Percentiles rank a stretch among this genome's conserved stretches.
phyloP scores from a whole-genome alignment of 495 filamentous ascomycete genomes.

The Penicillium chermesinum region DNA sequence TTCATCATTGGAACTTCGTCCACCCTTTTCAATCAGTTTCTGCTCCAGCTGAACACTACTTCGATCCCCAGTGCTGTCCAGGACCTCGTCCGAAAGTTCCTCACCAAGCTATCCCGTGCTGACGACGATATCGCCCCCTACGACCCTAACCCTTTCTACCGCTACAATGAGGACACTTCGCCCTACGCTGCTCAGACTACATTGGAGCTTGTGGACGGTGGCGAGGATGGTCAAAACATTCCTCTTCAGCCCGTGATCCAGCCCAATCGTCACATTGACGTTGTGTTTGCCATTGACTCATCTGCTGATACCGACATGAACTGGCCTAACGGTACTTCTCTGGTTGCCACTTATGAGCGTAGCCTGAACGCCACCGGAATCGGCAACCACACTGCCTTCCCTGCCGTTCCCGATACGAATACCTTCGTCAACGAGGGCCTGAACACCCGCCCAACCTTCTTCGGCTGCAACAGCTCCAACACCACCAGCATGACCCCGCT shows the following conservation, averaged over 20 bases:
- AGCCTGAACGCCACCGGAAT: conserved; percentile 51
- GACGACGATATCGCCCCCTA: conserved; percentile 79
- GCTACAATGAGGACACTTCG: conserved; percentile 61
- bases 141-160: conserved; percentile 78
- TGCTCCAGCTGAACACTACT: conserved; percentile 54
- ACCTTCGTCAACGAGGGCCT: conserved; percentile 85
- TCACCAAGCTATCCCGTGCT: conserved; percentile 47
- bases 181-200: conserved; percentile 46
- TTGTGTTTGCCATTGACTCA: conserved; percentile 87
- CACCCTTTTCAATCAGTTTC: conserved; percentile 76
- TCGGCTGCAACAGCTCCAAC: conserved; percentile 78
- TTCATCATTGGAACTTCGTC: conserved; percentile 90
- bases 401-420: conserved; percentile 71
- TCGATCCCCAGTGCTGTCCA: conserved; percentile 48
- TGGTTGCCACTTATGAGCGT: conserved; percentile 81
- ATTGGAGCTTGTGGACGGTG: conserved; percentile 82
- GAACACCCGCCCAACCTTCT: conserved; percentile 85
- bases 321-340: conserved; percentile 85
- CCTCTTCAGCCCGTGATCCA: conserved; percentile 84
- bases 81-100: conserved; percentile 49
- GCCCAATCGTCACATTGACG: conserved; percentile 70
- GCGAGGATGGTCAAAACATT: conserved; percentile 82
- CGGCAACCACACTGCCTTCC: conserved; percentile 79
- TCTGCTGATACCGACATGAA: conserved; percentile 70
- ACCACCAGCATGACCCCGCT: conserved; percentile 52